Percentiles rank a stretch among this genome's conserved stretches.
Evolutionary conservation across 352 stramenopile genomes (phyloP).

Genomic region (Phytophthora europaea): DNA sequence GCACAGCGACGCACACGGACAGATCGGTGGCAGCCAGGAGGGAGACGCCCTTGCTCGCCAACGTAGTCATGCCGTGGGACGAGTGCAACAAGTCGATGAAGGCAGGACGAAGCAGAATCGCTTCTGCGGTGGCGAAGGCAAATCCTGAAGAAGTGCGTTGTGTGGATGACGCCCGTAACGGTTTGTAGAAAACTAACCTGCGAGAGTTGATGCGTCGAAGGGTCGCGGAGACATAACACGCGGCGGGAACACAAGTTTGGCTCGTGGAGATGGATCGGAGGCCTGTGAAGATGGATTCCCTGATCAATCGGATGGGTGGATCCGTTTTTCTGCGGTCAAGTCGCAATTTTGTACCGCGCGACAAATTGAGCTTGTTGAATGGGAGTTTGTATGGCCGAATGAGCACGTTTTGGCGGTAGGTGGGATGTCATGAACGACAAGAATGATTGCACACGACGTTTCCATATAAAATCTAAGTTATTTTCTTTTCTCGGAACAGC

Average conservation of each 20-base stretch:
- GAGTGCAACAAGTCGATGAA: background rate
- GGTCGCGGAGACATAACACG: background rate
- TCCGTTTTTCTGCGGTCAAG: background rate
- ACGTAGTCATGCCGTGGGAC: constrained; percentile 6
- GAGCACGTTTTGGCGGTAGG: constrained; percentile 12
- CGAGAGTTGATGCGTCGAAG: constrained; percentile 1
- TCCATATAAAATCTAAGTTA: constrained; percentile 6
- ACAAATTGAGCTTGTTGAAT: background rate
- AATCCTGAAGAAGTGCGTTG: constrained; percentile 24
- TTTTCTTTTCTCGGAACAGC: constrained; percentile 3
- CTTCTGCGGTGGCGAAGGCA: constrained; percentile 2
- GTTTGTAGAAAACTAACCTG: background rate
- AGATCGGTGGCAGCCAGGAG: constrained; percentile 28
- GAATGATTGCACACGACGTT: constrained; percentile 19
- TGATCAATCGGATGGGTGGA: background rate
- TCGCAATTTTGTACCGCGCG: background rate
- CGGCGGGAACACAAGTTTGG: background rate
- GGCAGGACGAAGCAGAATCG: constrained; percentile 4
- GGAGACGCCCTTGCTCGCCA: constrained; percentile 11
- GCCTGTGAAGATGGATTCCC: background rate
- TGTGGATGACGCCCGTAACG: constrained; percentile 19
- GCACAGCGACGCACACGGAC: constrained; percentile 35
- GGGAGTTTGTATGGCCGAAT: background rate
- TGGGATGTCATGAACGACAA: background rate
- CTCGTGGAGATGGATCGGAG: background rate